Evolutionary conservation across 345 rosid species (phyloP), one percentile per base, ranked within the genome.

Genomic region (Turritis glabra): DNA sequence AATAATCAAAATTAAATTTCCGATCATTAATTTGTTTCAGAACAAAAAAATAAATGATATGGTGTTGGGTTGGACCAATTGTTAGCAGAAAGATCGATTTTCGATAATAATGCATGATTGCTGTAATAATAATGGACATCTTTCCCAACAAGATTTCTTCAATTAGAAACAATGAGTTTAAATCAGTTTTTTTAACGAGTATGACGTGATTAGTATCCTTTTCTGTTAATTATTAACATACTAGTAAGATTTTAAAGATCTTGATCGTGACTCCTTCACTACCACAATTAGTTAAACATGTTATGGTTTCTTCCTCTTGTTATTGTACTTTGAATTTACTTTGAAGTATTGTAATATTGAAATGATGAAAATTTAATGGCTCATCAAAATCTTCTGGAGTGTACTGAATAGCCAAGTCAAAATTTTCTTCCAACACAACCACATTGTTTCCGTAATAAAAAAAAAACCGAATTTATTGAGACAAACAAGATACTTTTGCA

Each of bases 31-130:
- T 65, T 67, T 75, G 40, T 17, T 48, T 50, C 46, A 35, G 58
- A 56, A 10, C 53, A 52, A 32, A 30, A 25, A n/a, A 4, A 48
- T 68, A 7, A 77, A 63, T 76, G 74, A 59, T 5, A 48, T 68
- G 48, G 32, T 76, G 21, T 26, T 69, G 27, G 22, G 71, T 70
- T 77, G 80, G 66, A 54, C 80, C 79, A 70, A 54, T 69, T 46
- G 35, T 43, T 69, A 17, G n/a, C 9, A 76, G 75, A 44, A 44
- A 77, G 6, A 46, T 70, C 76, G 26, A 55, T 63, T 33, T 69
- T 37, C 71, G 35, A 70, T 70, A 27, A 27, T 46, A 70, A 76
- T 76, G 38, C 13, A 37, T 37, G 76, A 64, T 76, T 77, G 75
- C 13, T 77, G 22, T 76, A 25, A 62, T 69, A 63, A 62, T 62